phyloP scores from a whole-genome alignment of 768 basidiomycete species.

The Neoboletus brunneissimus region DNA sequence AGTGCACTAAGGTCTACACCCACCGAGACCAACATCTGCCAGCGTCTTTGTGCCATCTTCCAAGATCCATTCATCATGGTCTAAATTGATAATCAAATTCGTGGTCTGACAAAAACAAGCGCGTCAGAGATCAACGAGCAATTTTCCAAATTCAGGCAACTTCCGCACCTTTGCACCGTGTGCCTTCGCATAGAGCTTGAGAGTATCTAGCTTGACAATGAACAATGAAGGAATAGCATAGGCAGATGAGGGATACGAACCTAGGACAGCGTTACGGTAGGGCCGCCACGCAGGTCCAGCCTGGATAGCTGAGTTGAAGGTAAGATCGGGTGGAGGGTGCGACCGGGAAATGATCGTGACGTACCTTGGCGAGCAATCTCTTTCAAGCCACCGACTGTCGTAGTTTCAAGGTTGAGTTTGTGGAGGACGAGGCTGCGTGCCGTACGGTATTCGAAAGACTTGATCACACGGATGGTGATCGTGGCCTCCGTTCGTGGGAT shows the following conservation, averaged over 20 bases:
- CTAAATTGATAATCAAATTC: constrained; percentile 97
- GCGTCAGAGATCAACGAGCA: not conserved
- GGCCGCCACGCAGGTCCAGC: constrained; percentile 85
- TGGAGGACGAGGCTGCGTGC: constrained; percentile 84
- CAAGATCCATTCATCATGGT: constrained; percentile 92
- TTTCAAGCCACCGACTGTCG: constrained; percentile 81
- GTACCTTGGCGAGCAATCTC: constrained; percentile 65
- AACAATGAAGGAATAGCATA: not conserved
- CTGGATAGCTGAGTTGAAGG: constrained; percentile 53
- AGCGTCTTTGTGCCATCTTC: constrained; percentile 63
- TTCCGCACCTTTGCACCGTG: constrained; percentile 83
- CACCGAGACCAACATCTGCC: constrained; percentile 75
- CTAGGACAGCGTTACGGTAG: constrained; percentile 69
- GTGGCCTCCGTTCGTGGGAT: constrained; percentile 74
- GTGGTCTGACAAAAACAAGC: constrained; percentile 59
- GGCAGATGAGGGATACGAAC: constrained; percentile 37
- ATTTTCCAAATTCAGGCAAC: not conserved
- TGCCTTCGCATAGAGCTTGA: constrained; percentile 92
- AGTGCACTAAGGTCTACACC: constrained; percentile 26
- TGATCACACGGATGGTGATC: constrained; percentile 89
- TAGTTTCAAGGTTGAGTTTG: constrained; percentile 71
- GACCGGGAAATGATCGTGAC: constrained; percentile 1
- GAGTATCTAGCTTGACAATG: constrained; percentile 58
- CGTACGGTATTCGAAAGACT: constrained; percentile 91
- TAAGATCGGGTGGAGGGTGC: constrained; percentile 4